These are phyloP conservation scores for Batrachochytrium dendrobatidis DNA, from an alignment of 371 early-diverging fungal genomes.

Conservation along the genomic window DNA sequence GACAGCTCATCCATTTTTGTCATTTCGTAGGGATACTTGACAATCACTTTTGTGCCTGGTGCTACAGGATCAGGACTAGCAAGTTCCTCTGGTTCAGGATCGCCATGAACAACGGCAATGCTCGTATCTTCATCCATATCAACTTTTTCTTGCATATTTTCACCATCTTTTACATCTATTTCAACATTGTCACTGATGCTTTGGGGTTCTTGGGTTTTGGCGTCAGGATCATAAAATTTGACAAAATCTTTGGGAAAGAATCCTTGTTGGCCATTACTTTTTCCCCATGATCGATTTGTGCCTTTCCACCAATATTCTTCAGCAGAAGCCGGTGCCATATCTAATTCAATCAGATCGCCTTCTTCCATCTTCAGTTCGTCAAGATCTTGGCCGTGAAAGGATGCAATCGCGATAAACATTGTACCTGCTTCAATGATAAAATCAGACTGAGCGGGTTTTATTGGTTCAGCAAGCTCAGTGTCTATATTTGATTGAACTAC, in stretches of 20 bases:
- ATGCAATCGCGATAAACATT: slow-evolving; percentile 18
- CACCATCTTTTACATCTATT: not conserved
- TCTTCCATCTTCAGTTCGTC: slow-evolving; percentile 37
- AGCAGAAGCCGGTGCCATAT: slow-evolving; percentile 18
- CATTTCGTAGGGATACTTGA: slow-evolving; percentile 21
- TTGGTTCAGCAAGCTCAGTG: no score
- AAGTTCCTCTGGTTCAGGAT: slow-evolving; percentile 8
- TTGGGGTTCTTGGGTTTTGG: no score
- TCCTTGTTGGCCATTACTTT: slow-evolving; percentile 37
- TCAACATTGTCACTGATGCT: not conserved
- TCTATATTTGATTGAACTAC: no score
- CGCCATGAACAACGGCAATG: slow-evolving; percentile 10
- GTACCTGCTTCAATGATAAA: slow-evolving; percentile 9
- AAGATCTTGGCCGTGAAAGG: slow-evolving; percentile 21
- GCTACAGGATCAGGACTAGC: slow-evolving; percentile 26
- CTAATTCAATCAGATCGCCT: slow-evolving; percentile 38
- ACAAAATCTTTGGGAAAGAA: slow-evolving; percentile 29
- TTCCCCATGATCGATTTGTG: slow-evolving; percentile 36
- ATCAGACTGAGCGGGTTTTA: not conserved
- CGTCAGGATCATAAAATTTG: not conserved
- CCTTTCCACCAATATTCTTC: slow-evolving; percentile 42
- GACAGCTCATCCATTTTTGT: slow-evolving; percentile 42
- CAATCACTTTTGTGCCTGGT: slow-evolving; percentile 37
- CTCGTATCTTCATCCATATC: slow-evolving; percentile 7
- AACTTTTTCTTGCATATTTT: slow-evolving; percentile 7